A percentile compares a stretch with the other conserved stretches of the same genome.
These are phyloP conservation scores for Trametes punicea DNA, from an alignment of 768 basidiomycete species.

Conservation along the genomic window DNA sequence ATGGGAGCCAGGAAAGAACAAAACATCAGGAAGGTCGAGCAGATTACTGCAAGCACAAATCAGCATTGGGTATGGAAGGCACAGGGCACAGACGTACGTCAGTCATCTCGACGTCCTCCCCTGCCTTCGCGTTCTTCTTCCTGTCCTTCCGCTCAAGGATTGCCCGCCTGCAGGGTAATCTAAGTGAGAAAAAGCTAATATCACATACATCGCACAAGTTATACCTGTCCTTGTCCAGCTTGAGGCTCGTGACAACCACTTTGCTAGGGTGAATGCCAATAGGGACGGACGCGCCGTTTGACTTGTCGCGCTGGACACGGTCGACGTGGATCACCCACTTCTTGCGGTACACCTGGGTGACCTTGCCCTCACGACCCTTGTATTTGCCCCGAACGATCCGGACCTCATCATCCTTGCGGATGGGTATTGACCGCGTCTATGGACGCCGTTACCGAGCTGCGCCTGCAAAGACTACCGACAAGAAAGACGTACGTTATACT, in stretches of 20 bases:
- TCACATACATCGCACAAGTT: neutral
- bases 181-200: constrained; percentile 27
- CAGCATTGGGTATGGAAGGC: constrained; percentile 6
- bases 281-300: constrained; percentile 89
- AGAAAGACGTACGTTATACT: constrained; percentile 73
- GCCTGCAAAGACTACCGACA: neutral
- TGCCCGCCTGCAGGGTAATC: too few relatives aligned
- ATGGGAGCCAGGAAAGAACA: constrained; percentile 27
- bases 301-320: constrained; percentile 96
- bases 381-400: constrained; percentile 95
- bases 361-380: constrained; percentile 98
- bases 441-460: neutral
- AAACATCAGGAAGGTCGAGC: constrained; percentile 24
- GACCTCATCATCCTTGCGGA: constrained; percentile 98
- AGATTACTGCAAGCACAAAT: constrained; percentile 35
- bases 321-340: constrained; percentile 99
- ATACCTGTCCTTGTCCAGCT: constrained; percentile 88
- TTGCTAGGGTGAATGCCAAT: constrained; percentile 97
- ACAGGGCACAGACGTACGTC: constrained; percentile 74
- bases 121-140: constrained; percentile 55
- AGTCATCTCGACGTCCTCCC: constrained; percentile 74
- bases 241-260: constrained; percentile 89
- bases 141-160: constrained; percentile 86
- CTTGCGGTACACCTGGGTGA: constrained; percentile 97
- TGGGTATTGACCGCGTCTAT: constrained; percentile 86